Conservation (phyloP, 1,284 basidiomycete species). For the Heterobasidion parviporum region DNA sequence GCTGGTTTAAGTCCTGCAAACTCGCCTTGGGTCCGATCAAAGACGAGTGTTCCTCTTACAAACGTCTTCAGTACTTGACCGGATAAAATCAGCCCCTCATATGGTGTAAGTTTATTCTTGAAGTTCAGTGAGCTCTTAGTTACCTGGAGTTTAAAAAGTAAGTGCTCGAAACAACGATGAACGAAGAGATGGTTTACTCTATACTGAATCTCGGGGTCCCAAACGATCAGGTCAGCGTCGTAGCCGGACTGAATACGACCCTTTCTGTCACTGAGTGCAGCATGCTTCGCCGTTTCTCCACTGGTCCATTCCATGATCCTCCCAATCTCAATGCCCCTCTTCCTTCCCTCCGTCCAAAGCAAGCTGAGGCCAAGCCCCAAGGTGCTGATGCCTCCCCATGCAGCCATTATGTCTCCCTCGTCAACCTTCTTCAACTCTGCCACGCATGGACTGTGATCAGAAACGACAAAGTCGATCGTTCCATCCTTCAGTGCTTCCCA, state of each 20-base stretch:
- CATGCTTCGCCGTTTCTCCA: conserved; percentile 66
- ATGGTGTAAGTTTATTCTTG: conserved; percentile 91
- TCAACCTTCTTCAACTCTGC: conserved; percentile 76
- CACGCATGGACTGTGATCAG: conserved; percentile 89
- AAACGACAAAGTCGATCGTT: conserved; percentile 84
- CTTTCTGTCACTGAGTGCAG: conserved; percentile 61
- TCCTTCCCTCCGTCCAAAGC: conserved; percentile 73
- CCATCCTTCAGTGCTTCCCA: conserved; percentile 79
- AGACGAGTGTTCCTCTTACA: conserved; percentile 66
- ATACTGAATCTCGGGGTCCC: conserved; percentile 65
- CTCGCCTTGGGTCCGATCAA: conserved; percentile 29
- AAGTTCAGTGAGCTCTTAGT: conserved; percentile 69
- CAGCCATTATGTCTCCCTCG: conserved; percentile 73
- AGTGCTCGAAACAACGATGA: background rate
- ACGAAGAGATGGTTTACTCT: conserved; percentile 34
- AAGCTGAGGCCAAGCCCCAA: conserved; percentile 83
- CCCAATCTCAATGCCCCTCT: conserved; percentile 48
- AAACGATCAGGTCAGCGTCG: conserved; percentile 83
- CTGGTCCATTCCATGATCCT: conserved; percentile 73
- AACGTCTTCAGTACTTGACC: conserved; percentile 69
- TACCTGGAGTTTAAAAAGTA: conserved; percentile 37
- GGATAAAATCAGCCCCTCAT: conserved; percentile 63
- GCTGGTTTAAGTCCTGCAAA: conserved; percentile 4
- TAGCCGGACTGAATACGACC: conserved; percentile 65
- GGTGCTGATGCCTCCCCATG: conserved; percentile 91